Evolutionary conservation across 2,329 filamentous ascomycete genomes (phyloP), one percentile per base, ranked within the genome.

Genomic region (Teratosphaeria nubilosa): DNA sequence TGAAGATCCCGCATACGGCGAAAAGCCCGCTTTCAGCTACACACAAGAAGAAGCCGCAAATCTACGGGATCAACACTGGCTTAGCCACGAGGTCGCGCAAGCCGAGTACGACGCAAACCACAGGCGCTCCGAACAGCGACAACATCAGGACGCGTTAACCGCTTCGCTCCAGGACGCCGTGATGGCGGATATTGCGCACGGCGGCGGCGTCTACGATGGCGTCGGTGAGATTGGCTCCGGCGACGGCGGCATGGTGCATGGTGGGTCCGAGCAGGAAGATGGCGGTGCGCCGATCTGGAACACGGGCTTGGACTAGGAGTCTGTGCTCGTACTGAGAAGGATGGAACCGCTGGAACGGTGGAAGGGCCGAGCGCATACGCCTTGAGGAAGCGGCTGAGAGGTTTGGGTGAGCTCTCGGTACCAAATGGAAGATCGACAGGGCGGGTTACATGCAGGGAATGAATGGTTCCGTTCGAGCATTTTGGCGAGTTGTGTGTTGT

Each of bases 1-100:
- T 45, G 57, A 66, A 54, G 65, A 70, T 34, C 66, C 67, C n/a
- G 62, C 59, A 3, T 69, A 66, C 55, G 67, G 66, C 48, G 64
- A 69, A 3, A 59, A 61, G 25, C 65, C 66, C 7, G 37, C 56
- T 5, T 69, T 69, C 55, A 56, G 45, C 13, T 20, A 58, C 32
- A 22, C 11, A 2, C 54, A 25, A 6, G 31, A 32, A 11, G 31
- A 51, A 34, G 30, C 25, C 45, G 22, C n/a, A 7, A 32, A 30
- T n/a, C 31, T 37, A 11, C 30, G 22, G 2, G 5, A 56, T 5
- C 41, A 56, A 48, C 41, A 22, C 41, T 48, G 41, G 41, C 41
- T 48, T 11, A 22, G 20, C 20, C 41, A 48, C 9, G 41, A 48
- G 10, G n/a, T 11, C n/a, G 41, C 20, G n/a, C 41, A 22, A 20